phyloP scores from a whole-genome alignment of 2,329 filamentous ascomycete genomes.

The Colletotrichum euphorbiae region DNA sequence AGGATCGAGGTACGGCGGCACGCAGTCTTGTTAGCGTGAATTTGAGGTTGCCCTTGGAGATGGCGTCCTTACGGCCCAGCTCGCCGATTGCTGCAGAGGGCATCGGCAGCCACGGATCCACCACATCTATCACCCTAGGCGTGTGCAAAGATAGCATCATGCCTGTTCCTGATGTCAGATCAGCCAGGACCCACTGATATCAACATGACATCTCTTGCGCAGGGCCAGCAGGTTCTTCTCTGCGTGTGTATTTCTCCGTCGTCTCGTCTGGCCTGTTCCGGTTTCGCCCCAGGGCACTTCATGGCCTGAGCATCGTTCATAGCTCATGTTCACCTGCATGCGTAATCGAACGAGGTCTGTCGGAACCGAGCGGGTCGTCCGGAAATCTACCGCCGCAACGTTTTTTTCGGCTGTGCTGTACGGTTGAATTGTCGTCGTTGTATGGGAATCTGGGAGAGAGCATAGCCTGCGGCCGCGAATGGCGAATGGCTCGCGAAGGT shows the following conservation, averaged over 20 bases:
- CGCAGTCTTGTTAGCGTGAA: slow-evolving; percentile 5
- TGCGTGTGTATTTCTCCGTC: slow-evolving; percentile 17
- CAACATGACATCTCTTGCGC: slow-evolving; percentile 33
- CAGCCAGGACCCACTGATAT: slow-evolving; percentile 37
- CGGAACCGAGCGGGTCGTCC: slow-evolving; percentile 21
- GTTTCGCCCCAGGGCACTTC: slow-evolving; percentile 23
- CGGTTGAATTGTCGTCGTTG: background rate
- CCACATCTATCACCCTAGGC: slow-evolving; percentile 20
- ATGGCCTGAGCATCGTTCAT: slow-evolving; percentile 36
- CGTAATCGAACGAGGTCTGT: slow-evolving; percentile 28
- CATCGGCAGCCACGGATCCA: slow-evolving; percentile 31
- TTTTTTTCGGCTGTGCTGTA: background rate
- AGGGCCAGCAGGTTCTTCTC: slow-evolving; percentile 8
- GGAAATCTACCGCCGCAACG: slow-evolving; percentile 12
- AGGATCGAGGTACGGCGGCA: slow-evolving; percentile 9
- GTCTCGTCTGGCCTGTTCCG: slow-evolving; percentile 14
- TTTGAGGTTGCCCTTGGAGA: slow-evolving; percentile 1
- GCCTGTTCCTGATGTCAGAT: slow-evolving; percentile 37
- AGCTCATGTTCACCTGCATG: slow-evolving; percentile 9
- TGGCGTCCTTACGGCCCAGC: slow-evolving; percentile 32
- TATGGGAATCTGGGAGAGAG: background rate
- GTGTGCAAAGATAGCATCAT: slow-evolving; percentile 32
- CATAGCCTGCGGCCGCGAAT: background rate
- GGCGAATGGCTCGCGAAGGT: slow-evolving; percentile 23
- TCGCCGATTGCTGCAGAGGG: slow-evolving; percentile 36